Evolutionary conservation across 2,329 filamentous ascomycete species (phyloP).

Genomic region (Trichoderma oligosporum): DNA sequence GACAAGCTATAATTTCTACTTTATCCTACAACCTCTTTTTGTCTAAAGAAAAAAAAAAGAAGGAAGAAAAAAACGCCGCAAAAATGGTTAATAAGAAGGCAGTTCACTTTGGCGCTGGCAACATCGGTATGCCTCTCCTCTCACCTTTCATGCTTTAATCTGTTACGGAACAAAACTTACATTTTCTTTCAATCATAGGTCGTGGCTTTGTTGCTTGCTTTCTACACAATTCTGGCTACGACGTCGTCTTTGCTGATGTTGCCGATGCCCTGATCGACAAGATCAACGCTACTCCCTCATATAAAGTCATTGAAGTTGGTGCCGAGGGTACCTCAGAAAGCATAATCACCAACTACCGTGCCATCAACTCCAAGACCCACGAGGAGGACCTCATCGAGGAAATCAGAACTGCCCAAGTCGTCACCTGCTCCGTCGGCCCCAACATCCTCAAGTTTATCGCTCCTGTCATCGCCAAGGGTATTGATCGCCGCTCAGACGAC

Average conservation of each 20-base stretch:
- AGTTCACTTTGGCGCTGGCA: slow-evolving; percentile 81
- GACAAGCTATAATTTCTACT: too few relatives aligned
- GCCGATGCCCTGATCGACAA: slow-evolving; percentile 76
- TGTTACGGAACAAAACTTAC: too few relatives aligned
- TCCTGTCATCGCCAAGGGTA: slow-evolving; percentile 89
- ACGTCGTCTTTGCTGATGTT: slow-evolving; percentile 95
- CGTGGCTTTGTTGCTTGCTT: slow-evolving; percentile 87
- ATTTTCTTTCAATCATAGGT: slow-evolving; percentile 41
- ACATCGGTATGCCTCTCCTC: slow-evolving; percentile 69
- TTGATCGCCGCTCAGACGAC: slow-evolving; percentile 67
- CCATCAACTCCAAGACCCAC: slow-evolving; percentile 89
- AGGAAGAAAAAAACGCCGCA: slow-evolving; percentile 38
- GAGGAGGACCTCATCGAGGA: slow-evolving; percentile 77
- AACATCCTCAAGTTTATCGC: slow-evolving; percentile 96
- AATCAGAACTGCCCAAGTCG: slow-evolving; percentile 81
- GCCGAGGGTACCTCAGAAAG: slow-evolving; percentile 75
- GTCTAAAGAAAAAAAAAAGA: too few relatives aligned
- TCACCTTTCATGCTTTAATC: too few relatives aligned
- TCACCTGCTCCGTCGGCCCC: slow-evolving; percentile 95
- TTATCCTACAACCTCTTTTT: too few relatives aligned
- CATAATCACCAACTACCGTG: slow-evolving; percentile 90
- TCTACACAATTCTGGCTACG: slow-evolving; percentile 89
- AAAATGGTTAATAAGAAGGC: slow-evolving; percentile 63
- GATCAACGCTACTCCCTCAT: slow-evolving; percentile 71
- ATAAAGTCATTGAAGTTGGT: slow-evolving; percentile 91